Percentiles rank a stretch among this genome's conserved stretches.
These are phyloP conservation scores for Xylariaceae sp. DNA, from an alignment of 2,329 filamentous ascomycete genomes.

Conservation along the genomic window DNA sequence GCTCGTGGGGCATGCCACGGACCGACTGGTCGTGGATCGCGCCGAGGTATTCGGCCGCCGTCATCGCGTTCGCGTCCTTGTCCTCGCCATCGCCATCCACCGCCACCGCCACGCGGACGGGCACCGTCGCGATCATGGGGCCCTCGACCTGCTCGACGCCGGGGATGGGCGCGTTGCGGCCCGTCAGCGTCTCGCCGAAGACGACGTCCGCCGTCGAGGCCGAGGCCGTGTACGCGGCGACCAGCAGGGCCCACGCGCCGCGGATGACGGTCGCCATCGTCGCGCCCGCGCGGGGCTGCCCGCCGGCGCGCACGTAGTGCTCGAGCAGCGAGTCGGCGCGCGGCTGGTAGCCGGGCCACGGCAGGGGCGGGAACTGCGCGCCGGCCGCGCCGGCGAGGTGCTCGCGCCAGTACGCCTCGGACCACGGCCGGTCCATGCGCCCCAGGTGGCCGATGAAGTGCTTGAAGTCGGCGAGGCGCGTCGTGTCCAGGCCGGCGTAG, in stretches of 20 bases:
- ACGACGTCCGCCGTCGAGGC: slow-evolving; percentile 48
- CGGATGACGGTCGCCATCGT: slow-evolving; percentile 50
- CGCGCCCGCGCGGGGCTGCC: slow-evolving; percentile 28
- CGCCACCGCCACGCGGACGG: slow-evolving; percentile 40
- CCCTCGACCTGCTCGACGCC: slow-evolving; percentile 49
- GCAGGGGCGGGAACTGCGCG: slow-evolving; percentile 41
- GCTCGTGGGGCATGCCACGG: slow-evolving; percentile 55
- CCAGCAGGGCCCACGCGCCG: slow-evolving; percentile 51
- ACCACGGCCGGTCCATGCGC: slow-evolving; percentile 29
- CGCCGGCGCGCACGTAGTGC: slow-evolving; percentile 35
- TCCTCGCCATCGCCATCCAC: too few species aligned
- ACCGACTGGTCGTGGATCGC: slow-evolving; percentile 49
- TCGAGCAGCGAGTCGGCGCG: slow-evolving; percentile 46
- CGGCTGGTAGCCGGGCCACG: slow-evolving; percentile 39
- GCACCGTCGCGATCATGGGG: slow-evolving; percentile 54
- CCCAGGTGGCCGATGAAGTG: slow-evolving; percentile 42
- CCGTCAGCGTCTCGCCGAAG: slow-evolving; percentile 53
- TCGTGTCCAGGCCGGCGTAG: slow-evolving; percentile 27
- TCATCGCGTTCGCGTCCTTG: slow-evolving; percentile 30
- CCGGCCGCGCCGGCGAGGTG: slow-evolving; percentile 36
- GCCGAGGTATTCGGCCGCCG: slow-evolving; percentile 45
- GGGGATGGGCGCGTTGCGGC: slow-evolving; percentile 41
- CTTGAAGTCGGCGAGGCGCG: slow-evolving; percentile 36
- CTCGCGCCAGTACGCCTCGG: slow-evolving; percentile 39
- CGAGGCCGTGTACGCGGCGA: slow-evolving; percentile 43